Percentiles rank a stretch among this genome's conserved stretches.
Evolutionary conservation across 1,139 yeast species (phyloP).

Genomic region (Scheffersomyces lignicola): DNA sequence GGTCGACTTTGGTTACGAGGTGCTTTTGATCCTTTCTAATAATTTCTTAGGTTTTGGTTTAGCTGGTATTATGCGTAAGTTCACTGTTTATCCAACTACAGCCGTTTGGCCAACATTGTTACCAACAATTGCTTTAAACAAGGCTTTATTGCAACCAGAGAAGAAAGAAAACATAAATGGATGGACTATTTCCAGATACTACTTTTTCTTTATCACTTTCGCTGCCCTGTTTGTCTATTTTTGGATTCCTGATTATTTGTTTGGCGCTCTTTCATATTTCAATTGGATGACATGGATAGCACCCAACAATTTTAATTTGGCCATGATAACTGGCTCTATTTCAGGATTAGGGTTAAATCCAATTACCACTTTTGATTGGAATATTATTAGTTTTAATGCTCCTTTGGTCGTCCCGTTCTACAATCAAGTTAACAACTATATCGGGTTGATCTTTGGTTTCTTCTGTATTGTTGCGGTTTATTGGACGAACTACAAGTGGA

Average conservation of each 20-base stretch:
- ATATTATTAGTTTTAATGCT: constrained; percentile 17
- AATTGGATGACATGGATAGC: constrained; percentile 68
- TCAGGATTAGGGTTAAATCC: constrained; percentile 60
- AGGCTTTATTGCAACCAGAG: constrained; percentile 48
- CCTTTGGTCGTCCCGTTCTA: constrained; percentile 44
- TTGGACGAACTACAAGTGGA: constrained; percentile 51
- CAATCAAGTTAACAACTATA: constrained; percentile 36
- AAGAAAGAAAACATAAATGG: constrained; percentile 45
- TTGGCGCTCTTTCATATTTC: constrained; percentile 51
- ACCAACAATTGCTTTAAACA: constrained; percentile 54
- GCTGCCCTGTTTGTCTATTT: constrained; percentile 45
- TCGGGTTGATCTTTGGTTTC: constrained; percentile 44
- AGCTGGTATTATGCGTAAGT: constrained; percentile 56
- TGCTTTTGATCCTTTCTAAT: constrained; percentile 47
- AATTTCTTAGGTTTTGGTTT: constrained; percentile 62
- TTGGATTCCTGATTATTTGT: constrained; percentile 59
- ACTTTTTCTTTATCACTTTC: constrained; percentile 43
- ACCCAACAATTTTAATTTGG: constrained; percentile 54
- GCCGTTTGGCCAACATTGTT: constrained; percentile 56
- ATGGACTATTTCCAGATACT: constrained; percentile 50
- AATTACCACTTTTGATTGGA: constrained; percentile 52
- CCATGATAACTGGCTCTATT: constrained; percentile 52
- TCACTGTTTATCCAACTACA: constrained; percentile 53
- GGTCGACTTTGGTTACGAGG: constrained; percentile 40
- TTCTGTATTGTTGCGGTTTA: constrained; percentile 44